Base-by-base conservation (phyloP, 306 rosid species). In the Parietaria judaica region DNA sequence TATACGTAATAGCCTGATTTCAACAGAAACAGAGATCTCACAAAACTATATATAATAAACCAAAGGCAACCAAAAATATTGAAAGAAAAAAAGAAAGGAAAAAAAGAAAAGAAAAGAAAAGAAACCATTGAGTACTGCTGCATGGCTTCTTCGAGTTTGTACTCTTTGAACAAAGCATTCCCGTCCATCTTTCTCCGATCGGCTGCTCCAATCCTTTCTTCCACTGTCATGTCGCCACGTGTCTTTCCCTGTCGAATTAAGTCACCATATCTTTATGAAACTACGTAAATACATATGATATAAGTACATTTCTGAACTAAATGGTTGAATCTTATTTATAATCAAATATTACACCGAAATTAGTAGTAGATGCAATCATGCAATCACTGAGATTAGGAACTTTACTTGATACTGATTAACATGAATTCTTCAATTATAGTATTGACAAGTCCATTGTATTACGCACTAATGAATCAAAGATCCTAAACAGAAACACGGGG, bases 71-170 rank as follows among this genome's bases (percentile, higher is more conserved):
- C 31, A 2, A 23, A 23, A 23, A 12, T 6, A 11, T 35, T 14
- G 12, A 63, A 45, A 50, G 46, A 70, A 64, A 63, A 56, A n/a
- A 39, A 7, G 6, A 36, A 3, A 56, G 47, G 17, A 38, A 36
- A 56, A 56, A 31, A 13, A 7, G 11, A 58, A 38, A 77, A 74
- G 81, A 65, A 76, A 69, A 65, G 68, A 50, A 35, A 75, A 23
- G 73, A 77, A 73, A 88, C 98, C 98, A 88, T 92, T 88, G 86
- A 91, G 82, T 86, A 86, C 92, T 82, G 96, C 86, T 84, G 96
- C 95, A 92, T 92, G 67, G 98, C 98, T 81, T 88, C 98, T 73
- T 92, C 95, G 65, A 88, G 82, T 67, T 86, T 88, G 65, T 86
- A 91, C 66, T 88, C 96, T 72, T 79, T 88, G 72, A 83, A 88